Evolutionary conservation across 371 early-diverging fungal species (phyloP), one percentile per base, ranked within the genome.

Genomic region (Umbelopsis sp.): DNA sequence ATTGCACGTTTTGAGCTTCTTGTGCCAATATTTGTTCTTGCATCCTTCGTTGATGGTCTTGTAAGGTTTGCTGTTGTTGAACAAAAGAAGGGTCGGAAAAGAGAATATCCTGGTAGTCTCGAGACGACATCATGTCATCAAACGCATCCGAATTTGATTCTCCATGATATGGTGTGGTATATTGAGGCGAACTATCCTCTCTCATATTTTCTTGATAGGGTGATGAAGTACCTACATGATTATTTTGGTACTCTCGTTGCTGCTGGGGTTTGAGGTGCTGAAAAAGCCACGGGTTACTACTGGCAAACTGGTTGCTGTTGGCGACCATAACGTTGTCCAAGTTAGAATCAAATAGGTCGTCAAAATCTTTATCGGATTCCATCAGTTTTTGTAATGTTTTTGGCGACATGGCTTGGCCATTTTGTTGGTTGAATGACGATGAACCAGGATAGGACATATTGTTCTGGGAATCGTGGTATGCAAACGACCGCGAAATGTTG

Each of bases 71-170:
- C 37, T 77, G 77, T 38, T 77, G 77, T 41, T 70, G 53, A 14
- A 70, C 11, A 51, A 72, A 77, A 29, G 66, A 70, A 24, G 77
- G 77, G 51, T 77, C 77, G 9, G 77, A 74, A 14, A 77, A 53
- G 16, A 77, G 57, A 25, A 77, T 77, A 11, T 67, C 70, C 22
- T 73, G 71, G 24, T 76, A 65, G 8, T 67, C 70, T 50, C 66
- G 70, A 18, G 24, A 48, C 11, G 8, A 22, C 11, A 44, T 44
- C n/a, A 45, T 44, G 0, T 48, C 14, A 16, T 35, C 57, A 57
- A 35, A 51, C 22, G 6, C 37, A 16, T 57, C 18, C 3, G 57
- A 1, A 11, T 18, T 32, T 4, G 25, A 7, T 25, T 57, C 57
- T 9, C 9, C 3, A 57, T 7, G 4, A 57, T 18, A 51, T 1